These are phyloP conservation scores for Penicillium atrosanguineum DNA, from an alignment of 495 filamentous ascomycete genomes.

Conservation along the genomic window DNA sequence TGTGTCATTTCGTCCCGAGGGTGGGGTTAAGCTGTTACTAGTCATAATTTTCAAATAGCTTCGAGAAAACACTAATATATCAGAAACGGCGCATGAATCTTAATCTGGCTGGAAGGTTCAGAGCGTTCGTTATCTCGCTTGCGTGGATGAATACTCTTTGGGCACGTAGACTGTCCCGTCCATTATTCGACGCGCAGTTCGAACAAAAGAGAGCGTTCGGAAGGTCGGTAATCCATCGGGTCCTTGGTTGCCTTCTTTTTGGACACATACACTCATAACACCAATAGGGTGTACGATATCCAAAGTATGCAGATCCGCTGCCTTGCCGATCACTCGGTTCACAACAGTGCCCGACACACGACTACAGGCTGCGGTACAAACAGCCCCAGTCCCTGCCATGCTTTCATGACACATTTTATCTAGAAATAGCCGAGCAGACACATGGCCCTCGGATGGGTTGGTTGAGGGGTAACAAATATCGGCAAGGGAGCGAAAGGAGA, in stretches of 20 bases:
- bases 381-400: conserved; percentile 7
- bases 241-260: not conserved
- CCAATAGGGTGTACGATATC: not conserved
- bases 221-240: not conserved
- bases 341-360: conserved; percentile 7
- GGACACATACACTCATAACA: not conserved
- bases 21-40: not conserved
- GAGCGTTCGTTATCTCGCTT: not conserved
- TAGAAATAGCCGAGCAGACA: conserved; percentile 3
- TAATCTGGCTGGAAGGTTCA: not conserved
- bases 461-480: no score
- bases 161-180: not conserved
- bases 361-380: conserved; percentile 5
- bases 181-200: not conserved
- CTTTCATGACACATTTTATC: conserved; percentile 13
- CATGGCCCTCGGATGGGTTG: not conserved
- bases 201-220: not conserved
- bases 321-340: not conserved
- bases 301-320: not conserved
- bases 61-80: no score
- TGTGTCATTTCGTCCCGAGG: not conserved
- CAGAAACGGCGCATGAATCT: not conserved
- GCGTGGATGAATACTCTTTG: not conserved
- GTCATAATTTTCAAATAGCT: not conserved
- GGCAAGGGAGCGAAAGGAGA: no score